A percentile compares a stretch with the other conserved stretches of the same genome.
Evolutionary conservation across 345 rosid species (phyloP).

Genomic region (Hibiscus syriacus): DNA sequence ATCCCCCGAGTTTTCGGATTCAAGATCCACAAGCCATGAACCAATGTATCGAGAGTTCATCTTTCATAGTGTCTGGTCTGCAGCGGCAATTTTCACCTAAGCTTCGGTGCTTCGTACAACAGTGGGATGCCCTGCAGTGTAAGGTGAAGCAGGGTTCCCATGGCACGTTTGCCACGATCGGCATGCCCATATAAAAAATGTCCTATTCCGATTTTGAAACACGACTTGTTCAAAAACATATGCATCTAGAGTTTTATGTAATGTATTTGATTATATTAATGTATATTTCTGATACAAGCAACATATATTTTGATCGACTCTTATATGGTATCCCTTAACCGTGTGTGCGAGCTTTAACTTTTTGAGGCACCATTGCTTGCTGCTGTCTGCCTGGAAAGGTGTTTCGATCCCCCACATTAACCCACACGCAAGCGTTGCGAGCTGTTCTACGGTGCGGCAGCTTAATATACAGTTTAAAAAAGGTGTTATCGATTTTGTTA

Average conservation of each 20-base stretch:
- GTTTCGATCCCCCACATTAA: background rate
- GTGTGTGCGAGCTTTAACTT: background rate
- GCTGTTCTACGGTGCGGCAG: too few species aligned
- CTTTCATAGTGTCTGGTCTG: background rate
- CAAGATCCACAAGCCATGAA: conserved; percentile 77
- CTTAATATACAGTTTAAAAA: too few species aligned
- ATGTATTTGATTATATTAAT: conserved; percentile 7
- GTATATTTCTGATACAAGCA: background rate
- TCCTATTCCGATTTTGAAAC: background rate
- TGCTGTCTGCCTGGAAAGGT: background rate
- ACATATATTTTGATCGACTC: background rate
- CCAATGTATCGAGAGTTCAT: background rate
- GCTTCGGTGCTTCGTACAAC: conserved; percentile 1
- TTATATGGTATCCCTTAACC: background rate
- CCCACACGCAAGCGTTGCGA: background rate
- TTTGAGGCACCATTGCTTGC: background rate
- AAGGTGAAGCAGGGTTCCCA: conserved; percentile 11
- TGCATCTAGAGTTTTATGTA: conserved; percentile 3
- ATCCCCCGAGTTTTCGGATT: conserved; percentile 87
- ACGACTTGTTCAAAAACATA: conserved; percentile 3
- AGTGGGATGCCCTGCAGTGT: background rate
- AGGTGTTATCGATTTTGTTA: too few species aligned
- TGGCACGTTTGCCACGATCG: background rate
- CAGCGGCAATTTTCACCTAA: background rate
- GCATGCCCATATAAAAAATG: conserved; percentile 9